Conservation (phyloP, 129 eudicot genomes). For the Silybum marianum region DNA sequence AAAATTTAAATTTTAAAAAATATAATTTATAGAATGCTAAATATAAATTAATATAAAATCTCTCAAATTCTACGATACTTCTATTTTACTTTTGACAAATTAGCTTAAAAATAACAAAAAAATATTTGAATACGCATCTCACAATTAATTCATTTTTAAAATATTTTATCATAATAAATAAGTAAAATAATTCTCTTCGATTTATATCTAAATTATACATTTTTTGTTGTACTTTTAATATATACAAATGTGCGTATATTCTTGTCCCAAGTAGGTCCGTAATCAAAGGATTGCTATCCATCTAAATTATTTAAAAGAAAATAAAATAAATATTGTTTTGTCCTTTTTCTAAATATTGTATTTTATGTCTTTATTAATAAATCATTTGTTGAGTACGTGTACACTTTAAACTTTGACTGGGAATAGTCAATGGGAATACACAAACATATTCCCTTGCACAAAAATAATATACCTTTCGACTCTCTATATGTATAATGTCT, state of each 20-base stretch:
- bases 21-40: no score
- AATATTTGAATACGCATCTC: neutral
- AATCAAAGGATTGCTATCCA: neutral
- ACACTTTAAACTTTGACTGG: constrained; percentile 8
- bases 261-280: neutral
- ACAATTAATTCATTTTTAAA: no score
- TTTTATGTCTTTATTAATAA: neutral
- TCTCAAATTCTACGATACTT: no score
- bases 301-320: neutral
- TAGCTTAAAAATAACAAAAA: no score
- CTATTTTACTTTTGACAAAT: no score
- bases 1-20: no score
- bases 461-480: neutral
- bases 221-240: neutral
- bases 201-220: neutral
- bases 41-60: no score
- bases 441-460: neutral
- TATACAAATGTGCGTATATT: neutral
- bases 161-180: neutral
- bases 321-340: neutral
- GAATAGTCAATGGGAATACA: neutral
- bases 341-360: neutral
- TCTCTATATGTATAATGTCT: neutral
- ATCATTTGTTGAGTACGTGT: constrained; percentile 11
- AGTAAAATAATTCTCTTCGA: no score